Base-by-base conservation (phyloP, 2,329 filamentous ascomycete species). In the Fonsecaea multimorphosa region DNA sequence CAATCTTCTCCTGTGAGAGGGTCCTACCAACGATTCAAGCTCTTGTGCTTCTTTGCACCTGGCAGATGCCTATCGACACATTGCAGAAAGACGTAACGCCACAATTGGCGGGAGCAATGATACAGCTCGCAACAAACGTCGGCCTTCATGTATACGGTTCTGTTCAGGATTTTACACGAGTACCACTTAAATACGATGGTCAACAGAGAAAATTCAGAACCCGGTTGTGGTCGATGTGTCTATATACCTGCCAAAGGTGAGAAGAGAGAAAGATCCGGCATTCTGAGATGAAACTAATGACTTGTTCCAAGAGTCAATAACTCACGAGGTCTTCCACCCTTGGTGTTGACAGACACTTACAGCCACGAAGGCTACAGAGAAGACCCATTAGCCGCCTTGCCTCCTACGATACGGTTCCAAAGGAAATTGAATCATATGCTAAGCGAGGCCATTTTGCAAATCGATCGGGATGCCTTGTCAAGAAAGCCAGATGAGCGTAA, bases 101-200 rank as follows among this genome's bases (percentile, higher is more conserved):
- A 6, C 61, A 56, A 22, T 51, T 68, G 29, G 53, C 66, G 11
- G 66, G 66, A 5, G 58, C 63, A 22, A 63, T 68, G 59, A 44
- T 68, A 19, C 55, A 61, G 52, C 27, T 65, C 32, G 66, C 66
- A 27, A 61, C 53, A 8, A 68, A 58, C 44, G 56, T 63, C 14
- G 66, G 66, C 6, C 59, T 68, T 31, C 66, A 68, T 36, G 63
- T 68, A 9, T 57, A 66, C 38, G 66, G 66, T 19, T 58, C 59
- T 24, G 63, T 58, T 11, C 66, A 66, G 40, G 66, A 68, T 32
- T 68, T 68, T 22, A 55, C 54, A 9, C 40, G 66, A 14, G 56
- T 61, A 16, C 38, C 64, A 16, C 59, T 61, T 12, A 49, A 27
- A 29, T 53, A 65, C 29, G 63, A 68, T 29, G 7, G 29, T 14